These are phyloP conservation scores for Suillus weaverae DNA, from an alignment of 768 basidiomycete genomes.

Conservation along the genomic window DNA sequence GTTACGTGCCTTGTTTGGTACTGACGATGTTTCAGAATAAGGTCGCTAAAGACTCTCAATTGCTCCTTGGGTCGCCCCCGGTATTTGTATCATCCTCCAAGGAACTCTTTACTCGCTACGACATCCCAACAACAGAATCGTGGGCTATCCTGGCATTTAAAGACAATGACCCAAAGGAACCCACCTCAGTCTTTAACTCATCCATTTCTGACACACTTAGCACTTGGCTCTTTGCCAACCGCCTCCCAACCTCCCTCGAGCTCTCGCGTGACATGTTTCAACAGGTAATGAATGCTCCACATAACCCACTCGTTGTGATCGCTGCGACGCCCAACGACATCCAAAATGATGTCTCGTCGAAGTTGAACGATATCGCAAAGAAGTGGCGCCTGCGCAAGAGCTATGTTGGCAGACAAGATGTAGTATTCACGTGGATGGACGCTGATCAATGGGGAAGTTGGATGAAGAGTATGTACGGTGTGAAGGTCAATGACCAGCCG, in stretches of 20 bases:
- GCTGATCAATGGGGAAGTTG: slow-evolving; percentile 79
- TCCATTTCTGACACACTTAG: slow-evolving; percentile 26
- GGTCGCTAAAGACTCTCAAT: slow-evolving; percentile 56
- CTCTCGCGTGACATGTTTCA: slow-evolving; percentile 81
- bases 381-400: slow-evolving; percentile 54
- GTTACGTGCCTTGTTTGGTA: background rate
- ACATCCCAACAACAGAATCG: slow-evolving; percentile 38
- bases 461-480: slow-evolving; percentile 90
- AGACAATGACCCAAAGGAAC: slow-evolving; percentile 49
- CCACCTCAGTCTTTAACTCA: slow-evolving; percentile 44
- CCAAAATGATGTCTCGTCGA: slow-evolving; percentile 43
- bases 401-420: slow-evolving; percentile 41
- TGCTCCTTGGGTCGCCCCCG: slow-evolving; percentile 49
- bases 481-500: slow-evolving; percentile 37
- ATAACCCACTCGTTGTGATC: slow-evolving; percentile 77
- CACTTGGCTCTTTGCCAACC: slow-evolving; percentile 65
- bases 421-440: slow-evolving; percentile 92
- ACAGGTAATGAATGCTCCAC: slow-evolving; percentile 79
- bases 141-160: slow-evolving; percentile 72
- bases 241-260: slow-evolving; percentile 72
- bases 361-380: slow-evolving; percentile 51
- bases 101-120: slow-evolving; percentile 35
- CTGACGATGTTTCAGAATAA: slow-evolving; percentile 37
- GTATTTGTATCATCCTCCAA: slow-evolving; percentile 42
- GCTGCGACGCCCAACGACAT: slow-evolving; percentile 46